phyloP scores from a whole-genome alignment of 192 early-diverging fungal species.

The Phycomyces nitens region DNA sequence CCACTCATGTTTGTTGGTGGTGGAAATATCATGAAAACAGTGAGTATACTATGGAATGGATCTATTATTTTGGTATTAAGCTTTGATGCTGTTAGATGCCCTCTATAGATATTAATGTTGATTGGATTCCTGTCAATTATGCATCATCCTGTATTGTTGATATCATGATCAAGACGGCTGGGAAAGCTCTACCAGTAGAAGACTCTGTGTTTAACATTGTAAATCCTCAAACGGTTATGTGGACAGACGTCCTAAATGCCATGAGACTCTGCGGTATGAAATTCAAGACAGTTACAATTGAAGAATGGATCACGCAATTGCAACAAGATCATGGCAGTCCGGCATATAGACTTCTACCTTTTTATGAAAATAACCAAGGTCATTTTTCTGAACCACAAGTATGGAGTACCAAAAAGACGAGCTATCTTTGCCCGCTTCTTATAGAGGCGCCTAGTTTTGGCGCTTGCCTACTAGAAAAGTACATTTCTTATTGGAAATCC shows the following conservation, averaged over 20 bases:
- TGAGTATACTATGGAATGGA: not conserved
- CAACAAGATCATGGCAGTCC: constrained; percentile 21
- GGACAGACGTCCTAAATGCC: constrained; percentile 15
- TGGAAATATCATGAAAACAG: constrained; percentile 22
- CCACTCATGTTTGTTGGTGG: constrained; percentile 24
- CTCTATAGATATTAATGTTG: constrained; percentile 2
- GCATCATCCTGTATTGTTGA: constrained; percentile 20
- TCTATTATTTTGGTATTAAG: not conserved
- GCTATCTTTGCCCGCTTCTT: not conserved
- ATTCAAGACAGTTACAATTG: constrained; percentile 17
- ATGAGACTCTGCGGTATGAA: constrained; percentile 12
- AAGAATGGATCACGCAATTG: constrained; percentile 22
- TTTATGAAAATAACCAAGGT: constrained; percentile 4
- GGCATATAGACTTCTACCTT: constrained; percentile 17
- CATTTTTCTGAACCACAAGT: not conserved
- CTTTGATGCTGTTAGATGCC: constrained; percentile 21
- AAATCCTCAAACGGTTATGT: constrained; percentile 20
- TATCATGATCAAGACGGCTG: constrained; percentile 14
- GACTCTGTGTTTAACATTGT: constrained; percentile 25
- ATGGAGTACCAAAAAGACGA: constrained; percentile 3
- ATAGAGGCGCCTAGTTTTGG: not conserved
- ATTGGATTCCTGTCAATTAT: constrained; percentile 31
- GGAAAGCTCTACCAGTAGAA: not conserved
- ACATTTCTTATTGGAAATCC: not conserved
- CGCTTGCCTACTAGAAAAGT: not conserved